Percentiles rank a stretch among this genome's conserved stretches.
Conservation (phyloP, 2,329 filamentous ascomycete species). For the Apiospora koreana region DNA sequence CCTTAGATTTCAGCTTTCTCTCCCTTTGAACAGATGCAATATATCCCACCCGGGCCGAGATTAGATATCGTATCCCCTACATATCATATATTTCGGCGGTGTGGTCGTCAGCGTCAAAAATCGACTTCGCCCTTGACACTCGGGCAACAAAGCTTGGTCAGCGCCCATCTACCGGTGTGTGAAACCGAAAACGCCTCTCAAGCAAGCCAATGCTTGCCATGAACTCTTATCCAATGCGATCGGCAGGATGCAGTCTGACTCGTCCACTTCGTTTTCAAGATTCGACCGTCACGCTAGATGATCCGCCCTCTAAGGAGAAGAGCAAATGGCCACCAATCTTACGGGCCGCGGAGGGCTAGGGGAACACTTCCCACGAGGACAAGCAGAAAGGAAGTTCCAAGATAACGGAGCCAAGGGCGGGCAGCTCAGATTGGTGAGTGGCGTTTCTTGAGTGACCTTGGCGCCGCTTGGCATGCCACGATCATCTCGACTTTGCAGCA, state of each 20-base stretch:
- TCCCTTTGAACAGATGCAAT: not conserved
- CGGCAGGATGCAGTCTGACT: not conserved
- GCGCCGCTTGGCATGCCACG: slow-evolving; percentile 9
- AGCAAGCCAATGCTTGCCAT: not conserved
- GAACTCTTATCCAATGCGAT: not conserved
- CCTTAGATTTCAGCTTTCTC: not conserved
- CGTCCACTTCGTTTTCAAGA: not conserved
- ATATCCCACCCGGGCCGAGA: not conserved
- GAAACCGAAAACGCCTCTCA: not conserved
- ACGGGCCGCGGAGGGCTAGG: not conserved
- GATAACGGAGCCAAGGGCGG: not conserved
- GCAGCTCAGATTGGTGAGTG: not conserved
- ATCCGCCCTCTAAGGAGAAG: not conserved
- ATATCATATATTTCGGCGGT: no score
- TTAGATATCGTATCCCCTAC: not conserved
- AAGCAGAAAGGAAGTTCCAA: not conserved
- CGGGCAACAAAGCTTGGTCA: not conserved
- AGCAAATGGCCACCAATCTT: not conserved
- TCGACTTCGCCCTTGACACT: not conserved
- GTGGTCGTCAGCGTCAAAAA: no score
- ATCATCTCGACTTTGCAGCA: not conserved
- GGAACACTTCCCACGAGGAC: not conserved
- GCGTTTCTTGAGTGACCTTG: not conserved
- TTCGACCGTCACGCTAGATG: not conserved
- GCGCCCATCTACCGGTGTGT: not conserved